Percentiles rank a stretch among this genome's conserved stretches.
Conservation (phyloP, 129 eudicot species). For the Solidago caesia region DNA sequence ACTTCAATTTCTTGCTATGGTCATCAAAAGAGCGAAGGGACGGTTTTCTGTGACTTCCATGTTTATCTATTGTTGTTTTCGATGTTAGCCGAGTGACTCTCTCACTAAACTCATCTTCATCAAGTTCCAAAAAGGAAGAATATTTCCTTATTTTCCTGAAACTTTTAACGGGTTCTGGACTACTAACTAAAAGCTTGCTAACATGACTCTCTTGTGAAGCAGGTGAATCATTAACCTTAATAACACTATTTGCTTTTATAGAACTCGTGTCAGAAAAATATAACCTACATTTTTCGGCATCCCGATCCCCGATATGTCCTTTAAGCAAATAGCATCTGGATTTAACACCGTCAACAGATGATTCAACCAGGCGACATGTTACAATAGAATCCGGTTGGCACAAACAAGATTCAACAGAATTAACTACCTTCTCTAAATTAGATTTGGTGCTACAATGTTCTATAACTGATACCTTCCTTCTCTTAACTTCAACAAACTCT, state of each 20-base stretch:
- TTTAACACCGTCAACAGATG: conserved; percentile 57
- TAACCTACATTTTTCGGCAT: conserved; percentile 27
- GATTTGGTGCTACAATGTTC: conserved; percentile 47
- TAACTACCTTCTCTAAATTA: conserved; percentile 28
- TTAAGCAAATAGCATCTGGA: conserved; percentile 68
- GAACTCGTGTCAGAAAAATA: conserved; percentile 30
- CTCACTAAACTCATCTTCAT: conserved; percentile 43
- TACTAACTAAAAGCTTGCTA: conserved; percentile 47
- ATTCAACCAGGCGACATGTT: conserved; percentile 67
- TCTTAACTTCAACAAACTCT: conserved; percentile 39
- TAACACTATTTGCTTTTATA: conserved; percentile 34
- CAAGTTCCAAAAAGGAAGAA: conserved; percentile 46
- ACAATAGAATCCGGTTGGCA: conserved; percentile 35
- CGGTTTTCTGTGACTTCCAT: conserved; percentile 18
- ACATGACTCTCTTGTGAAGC: conserved; percentile 84
- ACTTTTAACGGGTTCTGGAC: conserved; percentile 28
- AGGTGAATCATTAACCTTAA: conserved; percentile 56
- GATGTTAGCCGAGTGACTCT: conserved; percentile 32
- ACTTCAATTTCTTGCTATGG: neutral
- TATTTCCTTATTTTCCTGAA: conserved; percentile 46
- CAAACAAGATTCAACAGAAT: conserved; percentile 33
- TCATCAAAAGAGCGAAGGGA: neutral
- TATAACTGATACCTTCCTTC: conserved; percentile 51
- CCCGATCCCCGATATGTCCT: conserved; percentile 35
- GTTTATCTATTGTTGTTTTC: conserved; percentile 4